These are phyloP conservation scores for Tetraselmis chui DNA, from an alignment of 139 green algal species.

Conservation along the genomic window DNA sequence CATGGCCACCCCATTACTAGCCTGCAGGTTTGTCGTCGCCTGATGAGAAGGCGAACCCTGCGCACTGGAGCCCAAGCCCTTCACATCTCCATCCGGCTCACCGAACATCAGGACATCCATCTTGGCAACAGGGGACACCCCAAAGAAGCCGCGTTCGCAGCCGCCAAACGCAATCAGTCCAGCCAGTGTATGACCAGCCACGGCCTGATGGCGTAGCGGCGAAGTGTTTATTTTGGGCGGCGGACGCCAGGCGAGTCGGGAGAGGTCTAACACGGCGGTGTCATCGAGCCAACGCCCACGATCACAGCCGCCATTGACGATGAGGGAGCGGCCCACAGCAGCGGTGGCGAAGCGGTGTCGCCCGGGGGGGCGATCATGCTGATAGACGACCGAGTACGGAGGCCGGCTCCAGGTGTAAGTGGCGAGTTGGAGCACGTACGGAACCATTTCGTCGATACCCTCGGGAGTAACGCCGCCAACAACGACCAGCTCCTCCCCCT, in stretches of 20 bases:
- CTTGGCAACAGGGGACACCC: slow-evolving; percentile 21
- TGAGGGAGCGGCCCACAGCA: not conserved
- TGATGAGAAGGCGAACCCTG: too few relatives aligned
- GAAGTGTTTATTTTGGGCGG: not conserved
- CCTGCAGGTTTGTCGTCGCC: too few relatives aligned
- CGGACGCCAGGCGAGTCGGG: not conserved
- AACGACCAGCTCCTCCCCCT: not conserved
- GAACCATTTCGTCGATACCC: not conserved
- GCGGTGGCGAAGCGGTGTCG: not conserved
- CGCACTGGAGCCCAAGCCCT: too few relatives aligned
- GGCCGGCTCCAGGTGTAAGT: too few relatives aligned
- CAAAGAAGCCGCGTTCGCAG: slow-evolving; percentile 14
- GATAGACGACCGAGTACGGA: too few relatives aligned
- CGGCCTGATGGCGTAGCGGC: not conserved
- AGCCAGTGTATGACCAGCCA: slow-evolving; percentile 17
- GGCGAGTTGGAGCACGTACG: not conserved
- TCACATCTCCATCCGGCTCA: too few relatives aligned
- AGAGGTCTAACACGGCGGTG: not conserved
- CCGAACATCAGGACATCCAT: slow-evolving; percentile 22
- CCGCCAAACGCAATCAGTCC: slow-evolving; percentile 25
- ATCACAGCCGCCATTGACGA: not conserved
- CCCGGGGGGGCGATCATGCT: not conserved
- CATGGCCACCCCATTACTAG: too few relatives aligned
- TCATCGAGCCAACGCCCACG: not conserved
- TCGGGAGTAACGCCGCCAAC: not conserved